phyloP scores from a whole-genome alignment of 2,329 filamentous ascomycete species.

The Trichoderma sp. region DNA sequence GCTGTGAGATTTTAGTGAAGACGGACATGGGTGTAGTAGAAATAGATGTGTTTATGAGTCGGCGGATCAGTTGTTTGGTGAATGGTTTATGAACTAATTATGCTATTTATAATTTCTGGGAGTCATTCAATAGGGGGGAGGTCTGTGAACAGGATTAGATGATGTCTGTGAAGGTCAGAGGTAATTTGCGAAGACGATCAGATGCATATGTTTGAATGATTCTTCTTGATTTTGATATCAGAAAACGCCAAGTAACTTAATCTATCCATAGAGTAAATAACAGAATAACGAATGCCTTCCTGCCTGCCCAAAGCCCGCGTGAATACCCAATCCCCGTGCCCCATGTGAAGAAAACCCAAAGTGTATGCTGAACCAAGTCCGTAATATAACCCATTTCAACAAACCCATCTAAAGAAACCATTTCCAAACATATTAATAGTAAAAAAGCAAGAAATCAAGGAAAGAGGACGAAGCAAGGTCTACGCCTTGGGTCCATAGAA shows the following conservation, averaged over 20 bases:
- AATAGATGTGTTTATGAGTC: neutral
- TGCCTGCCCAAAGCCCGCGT: neutral
- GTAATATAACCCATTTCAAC: neutral
- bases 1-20: constrained; percentile 24
- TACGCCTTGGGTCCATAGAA: constrained; percentile 47
- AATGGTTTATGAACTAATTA: constrained; percentile 5
- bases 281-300: neutral
- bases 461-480: neutral
- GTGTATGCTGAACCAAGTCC: neutral
- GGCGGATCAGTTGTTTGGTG: neutral
- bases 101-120: constrained; percentile 9
- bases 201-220: neutral
- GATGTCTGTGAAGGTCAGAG: too few species aligned
- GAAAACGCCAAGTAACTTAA: neutral
- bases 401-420: constrained; percentile 6
- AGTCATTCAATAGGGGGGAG: neutral
- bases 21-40: neutral
- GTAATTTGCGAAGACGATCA: too few species aligned
- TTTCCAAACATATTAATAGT: constrained; percentile 5
- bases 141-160: neutral
- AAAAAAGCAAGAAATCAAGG: neutral
- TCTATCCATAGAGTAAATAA: neutral
- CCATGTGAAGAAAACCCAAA: neutral
- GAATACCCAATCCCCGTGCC: constrained; percentile 4
- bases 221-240: neutral